A percentile compares a stretch with the other conserved stretches of the same genome.
Conservation (phyloP, 2,329 filamentous ascomycete genomes). For the Fusarium sp. region DNA sequence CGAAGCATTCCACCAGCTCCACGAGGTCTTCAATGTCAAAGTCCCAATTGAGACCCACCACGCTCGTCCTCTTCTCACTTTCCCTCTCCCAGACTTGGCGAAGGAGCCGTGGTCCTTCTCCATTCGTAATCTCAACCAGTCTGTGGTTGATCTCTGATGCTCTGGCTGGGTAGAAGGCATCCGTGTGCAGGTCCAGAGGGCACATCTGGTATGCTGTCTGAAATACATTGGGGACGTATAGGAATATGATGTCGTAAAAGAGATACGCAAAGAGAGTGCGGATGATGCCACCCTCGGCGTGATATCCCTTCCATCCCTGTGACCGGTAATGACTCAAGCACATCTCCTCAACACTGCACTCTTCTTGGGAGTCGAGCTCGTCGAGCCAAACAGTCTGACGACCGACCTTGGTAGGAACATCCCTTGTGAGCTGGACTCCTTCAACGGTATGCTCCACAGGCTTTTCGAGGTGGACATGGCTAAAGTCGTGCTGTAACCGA, state of each 20-base stretch:
- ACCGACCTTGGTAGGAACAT: conserved; percentile 56
- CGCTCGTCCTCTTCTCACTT: conserved; percentile 77
- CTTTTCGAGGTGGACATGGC: conserved; percentile 81
- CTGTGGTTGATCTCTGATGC: conserved; percentile 89
- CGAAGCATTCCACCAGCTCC: conserved; percentile 82
- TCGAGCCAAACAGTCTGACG: conserved; percentile 84
- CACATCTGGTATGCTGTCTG: conserved; percentile 96
- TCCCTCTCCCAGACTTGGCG: conserved; percentile 75
- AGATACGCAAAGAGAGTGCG: conserved; percentile 92
- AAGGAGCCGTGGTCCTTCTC: conserved; percentile 75
- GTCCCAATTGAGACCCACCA: conserved; percentile 93
- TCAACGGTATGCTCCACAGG: conserved; percentile 80
- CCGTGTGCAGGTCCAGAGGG: conserved; percentile 90
- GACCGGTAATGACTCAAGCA: conserved; percentile 86
- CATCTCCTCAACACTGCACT: conserved; percentile 94
- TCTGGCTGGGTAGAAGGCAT: conserved; percentile 89
- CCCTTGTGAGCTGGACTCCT: conserved; percentile 80
- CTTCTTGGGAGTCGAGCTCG: conserved; percentile 71
- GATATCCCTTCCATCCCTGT: conserved; percentile 93
- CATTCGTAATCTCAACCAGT: conserved; percentile 88
- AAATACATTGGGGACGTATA: conserved; percentile 96
- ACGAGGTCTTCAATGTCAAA: conserved; percentile 82
- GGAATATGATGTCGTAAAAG: conserved; percentile 92
- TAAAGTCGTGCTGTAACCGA: conserved; percentile 91
- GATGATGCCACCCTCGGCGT: conserved; percentile 90